Conservation (phyloP, 1,284 basidiomycete genomes). For the Pseudozyma sp. region DNA sequence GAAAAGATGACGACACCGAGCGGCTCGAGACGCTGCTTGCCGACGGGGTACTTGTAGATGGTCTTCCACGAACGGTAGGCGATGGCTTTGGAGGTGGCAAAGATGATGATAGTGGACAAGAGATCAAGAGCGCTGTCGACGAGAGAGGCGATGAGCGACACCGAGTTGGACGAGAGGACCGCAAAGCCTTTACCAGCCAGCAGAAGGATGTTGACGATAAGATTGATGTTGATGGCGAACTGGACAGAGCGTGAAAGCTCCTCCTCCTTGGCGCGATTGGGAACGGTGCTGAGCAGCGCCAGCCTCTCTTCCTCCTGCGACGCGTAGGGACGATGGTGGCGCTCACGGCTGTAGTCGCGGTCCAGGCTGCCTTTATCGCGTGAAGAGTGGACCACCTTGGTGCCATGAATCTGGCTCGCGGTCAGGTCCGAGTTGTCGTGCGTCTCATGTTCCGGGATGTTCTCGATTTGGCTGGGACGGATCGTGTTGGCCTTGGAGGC, state of each 20-base stretch:
- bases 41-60: slow-evolving; percentile 71
- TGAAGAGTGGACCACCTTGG: slow-evolving; percentile 10
- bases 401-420: slow-evolving; percentile 10
- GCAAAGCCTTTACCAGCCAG: slow-evolving; percentile 72
- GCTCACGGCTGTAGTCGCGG: slow-evolving; percentile 28
- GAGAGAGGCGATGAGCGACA: slow-evolving; percentile 73
- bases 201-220: slow-evolving; percentile 71
- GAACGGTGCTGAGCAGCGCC: slow-evolving; percentile 62
- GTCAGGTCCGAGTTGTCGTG: neutral
- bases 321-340: slow-evolving; percentile 27
- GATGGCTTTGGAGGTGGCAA: slow-evolving; percentile 61
- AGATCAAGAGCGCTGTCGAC: slow-evolving; percentile 74
- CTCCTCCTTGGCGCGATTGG: slow-evolving; percentile 59
- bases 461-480: slow-evolving; percentile 32
- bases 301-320: slow-evolving; percentile 59
- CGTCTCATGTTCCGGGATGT: slow-evolving; percentile 28
- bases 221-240: slow-evolving; percentile 66
- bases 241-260: slow-evolving; percentile 57
- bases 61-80: slow-evolving; percentile 62
- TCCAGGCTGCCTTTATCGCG: slow-evolving; percentile 28
- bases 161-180: slow-evolving; percentile 73
- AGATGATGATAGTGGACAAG: slow-evolving; percentile 71
- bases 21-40: slow-evolving; percentile 72
- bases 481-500: slow-evolving; percentile 30
- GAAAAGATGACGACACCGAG: slow-evolving; percentile 72